Conservation (phyloP, 495 filamentous ascomycete genomes). For the Tetracladium setigerum region DNA sequence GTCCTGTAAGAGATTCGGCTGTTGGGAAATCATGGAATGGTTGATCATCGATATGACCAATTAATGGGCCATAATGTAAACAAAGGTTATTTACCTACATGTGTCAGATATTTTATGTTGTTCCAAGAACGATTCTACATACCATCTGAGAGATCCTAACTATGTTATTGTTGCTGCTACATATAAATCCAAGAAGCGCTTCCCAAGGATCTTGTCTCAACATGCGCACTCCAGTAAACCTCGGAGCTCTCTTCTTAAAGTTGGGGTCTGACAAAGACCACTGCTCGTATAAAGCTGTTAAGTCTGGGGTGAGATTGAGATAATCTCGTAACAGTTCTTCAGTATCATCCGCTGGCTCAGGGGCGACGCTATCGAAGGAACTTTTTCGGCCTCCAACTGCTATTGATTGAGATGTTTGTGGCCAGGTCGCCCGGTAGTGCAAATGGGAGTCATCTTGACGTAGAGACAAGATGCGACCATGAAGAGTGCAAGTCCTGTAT, state of each 20-base stretch:
- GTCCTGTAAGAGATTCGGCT: slow-evolving; percentile 59
- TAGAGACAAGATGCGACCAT: slow-evolving; percentile 76
- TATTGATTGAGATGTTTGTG: slow-evolving; percentile 25
- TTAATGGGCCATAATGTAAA: slow-evolving; percentile 67
- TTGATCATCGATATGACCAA: slow-evolving; percentile 61
- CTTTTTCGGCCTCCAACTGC: slow-evolving; percentile 1
- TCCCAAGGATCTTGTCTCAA: slow-evolving; percentile 96
- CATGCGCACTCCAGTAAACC: slow-evolving; percentile 90
- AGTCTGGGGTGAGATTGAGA: slow-evolving; percentile 69
- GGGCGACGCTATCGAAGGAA: not conserved
- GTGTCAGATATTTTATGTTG: not conserved
- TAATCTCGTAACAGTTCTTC: slow-evolving; percentile 65
- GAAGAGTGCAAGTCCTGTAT: slow-evolving; percentile 68
- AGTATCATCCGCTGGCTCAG: slow-evolving; percentile 46
- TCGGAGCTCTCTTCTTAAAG: slow-evolving; percentile 79
- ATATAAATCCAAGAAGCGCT: slow-evolving; percentile 88
- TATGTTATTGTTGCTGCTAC: slow-evolving; percentile 99
- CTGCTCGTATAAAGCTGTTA: slow-evolving; percentile 69
- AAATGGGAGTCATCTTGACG: slow-evolving; percentile 73
- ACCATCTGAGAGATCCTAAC: slow-evolving; percentile 90
- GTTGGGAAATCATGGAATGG: slow-evolving; percentile 83
- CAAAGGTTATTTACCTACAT: slow-evolving; percentile 76
- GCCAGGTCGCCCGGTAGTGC: slow-evolving; percentile 69
- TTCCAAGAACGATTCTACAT: slow-evolving; percentile 1
- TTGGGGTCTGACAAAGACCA: slow-evolving; percentile 84